Evolutionary conservation across 768 basidiomycete species (phyloP).

Genomic region (Lyophyllum semitale): DNA sequence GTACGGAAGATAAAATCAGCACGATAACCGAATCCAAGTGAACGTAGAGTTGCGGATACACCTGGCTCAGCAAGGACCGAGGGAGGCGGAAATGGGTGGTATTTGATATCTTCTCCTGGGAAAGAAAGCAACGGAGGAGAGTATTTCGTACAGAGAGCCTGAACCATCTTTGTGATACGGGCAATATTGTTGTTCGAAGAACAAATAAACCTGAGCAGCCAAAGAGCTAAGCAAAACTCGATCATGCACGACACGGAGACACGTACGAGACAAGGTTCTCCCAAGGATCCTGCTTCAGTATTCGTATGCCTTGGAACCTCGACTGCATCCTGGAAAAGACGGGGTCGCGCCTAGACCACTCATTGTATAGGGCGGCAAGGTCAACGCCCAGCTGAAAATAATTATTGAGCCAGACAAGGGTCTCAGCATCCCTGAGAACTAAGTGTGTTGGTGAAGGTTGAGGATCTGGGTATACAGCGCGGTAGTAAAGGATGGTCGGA

Average conservation of each 20-base stretch:
- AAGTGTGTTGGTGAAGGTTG: conserved; percentile 34
- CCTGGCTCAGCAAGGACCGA: conserved; percentile 58
- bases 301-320: conserved; percentile 79
- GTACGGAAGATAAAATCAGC: conserved; percentile 88
- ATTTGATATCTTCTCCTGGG: conserved; percentile 39
- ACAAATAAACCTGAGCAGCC: conserved; percentile 80
- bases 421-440: conserved; percentile 56
- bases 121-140: conserved; percentile 66
- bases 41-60: conserved; percentile 67
- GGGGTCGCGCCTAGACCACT: conserved; percentile 75
- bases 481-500: conserved; percentile 66
- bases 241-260: not conserved
- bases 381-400: conserved; percentile 90
- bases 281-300: conserved; percentile 93
- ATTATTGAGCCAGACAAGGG: conserved; percentile 72
- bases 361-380: conserved; percentile 65
- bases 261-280: conserved; percentile 93
- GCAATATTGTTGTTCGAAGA: conserved; percentile 96
- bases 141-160: conserved; percentile 75
- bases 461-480: conserved; percentile 61
- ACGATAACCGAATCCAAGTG: conserved; percentile 93
- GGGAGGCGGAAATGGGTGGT: conserved; percentile 87
- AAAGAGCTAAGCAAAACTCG: not conserved
- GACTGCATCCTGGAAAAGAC: conserved; percentile 68
- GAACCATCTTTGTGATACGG: conserved; percentile 93